Evolutionary conservation across 2,329 filamentous ascomycete species (phyloP), one percentile per base, ranked within the genome.

Genomic region (Nothophoma quercina): DNA sequence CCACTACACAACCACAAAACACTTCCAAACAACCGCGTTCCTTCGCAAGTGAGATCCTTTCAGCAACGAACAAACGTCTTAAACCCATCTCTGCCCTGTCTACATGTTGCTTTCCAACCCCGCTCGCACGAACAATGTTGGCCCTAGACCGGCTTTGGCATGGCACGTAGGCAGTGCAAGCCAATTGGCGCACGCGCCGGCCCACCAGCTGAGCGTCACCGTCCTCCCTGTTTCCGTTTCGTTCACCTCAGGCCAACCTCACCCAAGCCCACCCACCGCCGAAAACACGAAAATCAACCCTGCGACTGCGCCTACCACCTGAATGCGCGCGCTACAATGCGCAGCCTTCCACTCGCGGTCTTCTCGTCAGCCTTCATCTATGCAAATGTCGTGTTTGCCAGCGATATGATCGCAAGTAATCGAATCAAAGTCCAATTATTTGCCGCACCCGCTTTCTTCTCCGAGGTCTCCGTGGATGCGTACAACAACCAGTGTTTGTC

Each of bases 361-460:
- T 5, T 50, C 28, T 34, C 45, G 34, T 41, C 33, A 12, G 16
- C 32, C 45, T 21, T 49, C 28, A 40, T 45, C 12, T 44, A 39
- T 30, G 38, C 39, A 12, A 13, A 30, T 36, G 51, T 54, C 8
- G 56, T 41, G 12, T 36, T 39, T 5, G 59, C 62, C 34, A 53
- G 51, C 39, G 62, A 69, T 29, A 53, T 60, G 26, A 61, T 72
- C 10, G 59, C 58, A 4, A 41, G 55, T 4, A 45, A 47, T 22
- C 63, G 64, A 25, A 72, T 73, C 58, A 72, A 70, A 51, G 69
- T 73, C 5, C 71, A 71, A 43, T 45, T 73, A 5, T 73, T 70
- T 39, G 70, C 69, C 5, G 47, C 60, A 19, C 67, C 69, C 1
- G 64, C 69, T n/a, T 73, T 69, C 40, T 62, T 66, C 23, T 62